Percentiles rank a stretch among this genome's conserved stretches.
Evolutionary conservation across 177 flowering plant genomes (phyloP).

Genomic region (Tripterygium wilfordii): DNA sequence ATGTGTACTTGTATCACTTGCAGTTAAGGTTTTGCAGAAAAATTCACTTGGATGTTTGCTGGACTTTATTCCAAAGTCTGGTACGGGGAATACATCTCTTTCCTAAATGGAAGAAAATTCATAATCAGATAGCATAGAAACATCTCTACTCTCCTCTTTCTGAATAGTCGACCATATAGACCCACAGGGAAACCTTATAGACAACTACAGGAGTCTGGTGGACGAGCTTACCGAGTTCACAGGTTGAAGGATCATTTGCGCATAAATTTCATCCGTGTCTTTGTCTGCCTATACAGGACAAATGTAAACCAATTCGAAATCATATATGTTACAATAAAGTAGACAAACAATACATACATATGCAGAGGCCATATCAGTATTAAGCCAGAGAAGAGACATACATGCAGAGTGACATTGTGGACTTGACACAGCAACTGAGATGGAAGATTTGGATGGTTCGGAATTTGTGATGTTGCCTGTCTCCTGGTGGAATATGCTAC

Average conservation of each 20-base stretch:
- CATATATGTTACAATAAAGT: not conserved
- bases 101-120: conserved; percentile 38
- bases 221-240: conserved; percentile 70
- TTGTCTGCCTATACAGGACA: conserved; percentile 69
- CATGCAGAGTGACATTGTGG: conserved; percentile 90
- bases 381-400: conserved; percentile 43
- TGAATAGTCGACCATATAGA: not conserved
- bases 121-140: not conserved
- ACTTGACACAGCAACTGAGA: conserved; percentile 92
- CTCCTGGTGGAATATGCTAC: conserved; percentile 90
- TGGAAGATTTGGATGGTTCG: conserved; percentile 88
- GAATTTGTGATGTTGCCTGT: conserved; percentile 69
- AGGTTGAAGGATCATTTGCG: conserved; percentile 98
- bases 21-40: conserved; percentile 97
- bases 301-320: not conserved
- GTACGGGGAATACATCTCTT: conserved; percentile 72
- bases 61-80: conserved; percentile 62
- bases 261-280: conserved; percentile 95
- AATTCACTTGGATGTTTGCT: conserved; percentile 93
- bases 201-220: not conserved
- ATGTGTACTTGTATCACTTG: conserved; percentile 99
- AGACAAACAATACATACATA: not conserved
- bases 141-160: too few species aligned
- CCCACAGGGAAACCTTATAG: not conserved
- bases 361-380: too few species aligned